Percentiles rank a stretch among this genome's conserved stretches.
Evolutionary conservation across 768 basidiomycete genomes (phyloP).

Genomic region (Hirschioporus abietinus): DNA sequence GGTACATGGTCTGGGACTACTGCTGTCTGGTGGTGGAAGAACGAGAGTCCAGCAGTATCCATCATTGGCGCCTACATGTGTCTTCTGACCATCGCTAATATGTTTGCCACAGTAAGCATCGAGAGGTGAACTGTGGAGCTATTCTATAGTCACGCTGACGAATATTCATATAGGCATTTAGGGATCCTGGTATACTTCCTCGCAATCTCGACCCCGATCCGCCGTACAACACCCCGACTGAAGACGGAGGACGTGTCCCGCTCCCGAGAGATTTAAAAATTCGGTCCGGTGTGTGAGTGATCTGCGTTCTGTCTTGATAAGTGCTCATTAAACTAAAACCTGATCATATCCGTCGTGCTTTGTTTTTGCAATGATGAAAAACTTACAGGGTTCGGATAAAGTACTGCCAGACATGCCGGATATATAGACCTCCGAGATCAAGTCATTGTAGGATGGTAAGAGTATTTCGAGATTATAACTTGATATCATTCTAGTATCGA

Average conservation of each 20-base stretch:
- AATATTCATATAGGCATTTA: conserved; percentile 49
- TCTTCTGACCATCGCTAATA: conserved; percentile 64
- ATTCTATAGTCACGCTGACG: conserved; percentile 19
- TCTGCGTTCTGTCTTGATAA: not conserved
- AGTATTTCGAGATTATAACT: conserved; percentile 16
- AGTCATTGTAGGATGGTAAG: conserved; percentile 92
- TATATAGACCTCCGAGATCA: conserved; percentile 88
- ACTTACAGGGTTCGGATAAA: conserved; percentile 75
- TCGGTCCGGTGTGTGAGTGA: conserved; percentile 65
- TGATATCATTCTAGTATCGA: not conserved
- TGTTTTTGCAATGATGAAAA: conserved; percentile 6
- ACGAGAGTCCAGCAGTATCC: conserved; percentile 68
- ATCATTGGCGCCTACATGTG: conserved; percentile 57
- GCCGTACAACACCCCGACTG: conserved; percentile 62
- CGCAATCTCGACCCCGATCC: conserved; percentile 83
- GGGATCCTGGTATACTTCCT: conserved; percentile 87
- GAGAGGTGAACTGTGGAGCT: conserved; percentile 6
- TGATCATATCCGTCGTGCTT: not conserved
- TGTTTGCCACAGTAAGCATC: conserved; percentile 67
- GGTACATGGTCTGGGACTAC: conserved; percentile 88
- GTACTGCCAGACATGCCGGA: conserved; percentile 90
- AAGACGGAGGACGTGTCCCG: conserved; percentile 56
- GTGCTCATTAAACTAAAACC: conserved; percentile 5
- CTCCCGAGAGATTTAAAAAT: conserved; percentile 81
- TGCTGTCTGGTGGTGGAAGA: conserved; percentile 83